Evolutionary conservation across 768 basidiomycete species (phyloP), one percentile per base, ranked within the genome.

Genomic region (Leccinum subtestaceum): DNA sequence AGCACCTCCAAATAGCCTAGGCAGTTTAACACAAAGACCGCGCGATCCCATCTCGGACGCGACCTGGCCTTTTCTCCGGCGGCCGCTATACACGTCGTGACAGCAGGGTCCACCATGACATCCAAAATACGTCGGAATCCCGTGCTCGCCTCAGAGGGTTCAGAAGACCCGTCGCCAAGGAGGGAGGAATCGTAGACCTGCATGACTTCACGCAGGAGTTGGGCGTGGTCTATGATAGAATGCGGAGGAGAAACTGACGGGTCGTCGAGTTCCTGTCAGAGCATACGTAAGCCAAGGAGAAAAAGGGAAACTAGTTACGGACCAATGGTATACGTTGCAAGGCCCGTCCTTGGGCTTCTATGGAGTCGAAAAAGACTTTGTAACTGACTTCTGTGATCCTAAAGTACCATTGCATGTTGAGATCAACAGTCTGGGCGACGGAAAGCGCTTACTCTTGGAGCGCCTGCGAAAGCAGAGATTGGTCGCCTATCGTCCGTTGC

Each of bases 171-270:
- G 31, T 86, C 84, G 10, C 86, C 89, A 10, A 94, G 77, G 31
- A 95, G 80, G 0, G 95, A 95, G 0, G 90, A 89, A 34, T 91
- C 86, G 71, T 96, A 95, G 5, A 97, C 94, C 1, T 79, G 74
- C 85, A 95, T 89, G 62, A 97, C 85, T 70, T 98, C 94, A 12
- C 90, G 86, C 9, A 98, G 78, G 57, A 92, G 85, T 60, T 93
- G 89, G 0, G 84, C 80, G 46, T 94, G 87, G 63, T 97, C 93
- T 34, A 94, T 82, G 19, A 98, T 84, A 0, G 82, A 77, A 6
- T 88, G 77, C 0, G 95, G 93, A 2, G 95, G 89, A 2, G 83
- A 79, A 6, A 89, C 75, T 0, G 88, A 83, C 0, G 76, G 76
- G 61, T 95, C 93, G 46, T 91, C 84, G 23, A 78, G 70, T 49